Conservation (phyloP, 768 basidiomycete genomes). For the Porpolomopsis calyptriformis region DNA sequence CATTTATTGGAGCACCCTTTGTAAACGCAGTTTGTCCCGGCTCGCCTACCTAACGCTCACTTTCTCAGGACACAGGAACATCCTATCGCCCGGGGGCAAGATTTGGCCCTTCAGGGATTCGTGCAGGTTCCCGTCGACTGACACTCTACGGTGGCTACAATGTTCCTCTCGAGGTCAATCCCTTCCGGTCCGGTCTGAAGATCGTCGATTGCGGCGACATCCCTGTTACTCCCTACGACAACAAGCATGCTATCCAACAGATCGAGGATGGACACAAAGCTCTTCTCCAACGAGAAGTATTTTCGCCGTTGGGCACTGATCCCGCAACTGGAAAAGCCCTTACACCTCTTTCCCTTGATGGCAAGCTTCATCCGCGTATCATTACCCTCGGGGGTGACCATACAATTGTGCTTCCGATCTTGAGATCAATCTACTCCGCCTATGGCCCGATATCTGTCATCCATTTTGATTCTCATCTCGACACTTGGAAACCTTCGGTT, state of each 20-base stretch:
- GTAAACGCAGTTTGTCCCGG: conserved; percentile 27
- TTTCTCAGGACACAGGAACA: conserved; percentile 51
- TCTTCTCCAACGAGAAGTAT: conserved; percentile 53
- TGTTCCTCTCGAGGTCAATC: conserved; percentile 62
- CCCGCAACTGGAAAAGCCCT: conserved; percentile 46
- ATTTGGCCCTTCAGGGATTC: conserved; percentile 78
- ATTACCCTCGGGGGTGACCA: conserved; percentile 85
- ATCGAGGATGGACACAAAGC: conserved; percentile 65
- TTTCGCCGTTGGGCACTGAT: conserved; percentile 54
- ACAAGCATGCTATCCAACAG: conserved; percentile 59
- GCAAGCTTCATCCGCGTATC: conserved; percentile 66
- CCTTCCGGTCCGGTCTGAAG: conserved; percentile 56
- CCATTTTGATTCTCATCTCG: conserved; percentile 81
- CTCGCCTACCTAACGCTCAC: not conserved
- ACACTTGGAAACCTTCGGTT: conserved; percentile 67
- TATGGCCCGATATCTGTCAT: conserved; percentile 77
- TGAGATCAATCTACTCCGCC: conserved; percentile 62
- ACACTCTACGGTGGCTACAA: conserved; percentile 74
- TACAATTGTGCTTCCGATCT: conserved; percentile 54
- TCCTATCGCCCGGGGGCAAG: conserved; percentile 77
- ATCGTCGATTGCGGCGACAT: conserved; percentile 75
- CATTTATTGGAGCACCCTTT: conserved; percentile 72
- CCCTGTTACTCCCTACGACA: conserved; percentile 71
- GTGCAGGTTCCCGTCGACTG: conserved; percentile 65
- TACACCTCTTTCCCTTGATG: conserved; percentile 52